Base-by-base conservation (phyloP, 73 alveolate species). In the Paramecium sexaurelia region DNA sequence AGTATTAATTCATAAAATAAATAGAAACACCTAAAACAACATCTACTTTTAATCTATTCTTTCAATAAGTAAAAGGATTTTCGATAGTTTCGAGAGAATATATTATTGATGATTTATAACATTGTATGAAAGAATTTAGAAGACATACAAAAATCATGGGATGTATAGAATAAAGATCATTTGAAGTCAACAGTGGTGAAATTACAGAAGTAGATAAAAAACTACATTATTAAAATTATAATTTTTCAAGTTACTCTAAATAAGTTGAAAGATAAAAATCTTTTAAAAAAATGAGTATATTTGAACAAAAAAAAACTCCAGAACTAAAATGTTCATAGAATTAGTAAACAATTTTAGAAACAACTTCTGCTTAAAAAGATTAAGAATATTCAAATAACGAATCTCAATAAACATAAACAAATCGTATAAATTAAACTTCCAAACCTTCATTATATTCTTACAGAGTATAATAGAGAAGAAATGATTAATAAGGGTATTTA, bases 141-240 rank as follows among this genome's bases (percentile, higher is more conserved):
- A 78, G 55, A 13, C 90, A 78, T 27, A 78, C 90, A 10, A 45
- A 40, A 19, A 45, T 43, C 15, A 41, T 78, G 90, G 47, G 40
- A 9, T 41, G 75, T 24, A 45, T 78, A 29, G 90, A 78, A 43
- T 27, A 78, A 24, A 37, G 90, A 43, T 29, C 61, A 6, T 78
- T 78, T 33, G 75, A 40, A 43, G 55, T 78, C 0, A 78, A 78
- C 13, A 78, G 61, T 41, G 90, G 90, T 0, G 90, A 78, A 78
- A 22, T 78, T 7, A 40, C 68, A 1, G 90, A 78, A 40, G 55
- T 22, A 11, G 90, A 78, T 43, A 78, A 43, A 78, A 78, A 78
- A 41, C 37, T 78, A 13, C 68, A 78, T 39, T 22, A 20, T 24
- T 26, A 78, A 43, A 78, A 78, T 32, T 78, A 78, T 43, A 24